These are phyloP conservation scores for Paspalum vaginatum DNA, from an alignment of 176 grass and related monocot species.

Conservation along the genomic window DNA sequence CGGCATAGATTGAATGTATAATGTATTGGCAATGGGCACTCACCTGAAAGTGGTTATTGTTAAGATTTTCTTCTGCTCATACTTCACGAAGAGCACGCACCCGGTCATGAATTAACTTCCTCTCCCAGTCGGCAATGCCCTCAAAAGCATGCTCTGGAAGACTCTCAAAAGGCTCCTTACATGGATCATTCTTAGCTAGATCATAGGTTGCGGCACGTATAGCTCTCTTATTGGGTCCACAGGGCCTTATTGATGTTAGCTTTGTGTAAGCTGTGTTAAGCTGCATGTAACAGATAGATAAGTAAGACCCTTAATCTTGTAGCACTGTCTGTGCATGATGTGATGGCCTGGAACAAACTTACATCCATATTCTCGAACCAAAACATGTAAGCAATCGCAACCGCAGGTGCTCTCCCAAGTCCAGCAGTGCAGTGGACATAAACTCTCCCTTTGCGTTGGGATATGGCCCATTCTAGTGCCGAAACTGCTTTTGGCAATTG, in stretches of 20 bases:
- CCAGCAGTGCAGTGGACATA: slow-evolving; percentile 90
- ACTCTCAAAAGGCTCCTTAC: slow-evolving; percentile 80
- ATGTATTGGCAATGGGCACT: background rate
- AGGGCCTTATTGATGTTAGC: slow-evolving; percentile 71
- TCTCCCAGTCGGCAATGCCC: slow-evolving; percentile 65
- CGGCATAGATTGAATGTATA: background rate
- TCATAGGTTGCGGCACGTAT: slow-evolving; percentile 74
- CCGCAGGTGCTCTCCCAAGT: slow-evolving; percentile 79
- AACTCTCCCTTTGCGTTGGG: slow-evolving; percentile 65
- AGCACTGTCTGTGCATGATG: background rate
- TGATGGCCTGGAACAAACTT: slow-evolving; percentile 30
- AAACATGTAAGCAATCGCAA: slow-evolving; percentile 87
- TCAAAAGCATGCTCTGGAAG: slow-evolving; percentile 76
- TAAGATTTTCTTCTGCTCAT: slow-evolving; percentile 37
- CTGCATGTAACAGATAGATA: slow-evolving; percentile 42
- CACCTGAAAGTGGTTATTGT: background rate
- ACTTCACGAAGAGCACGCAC: slow-evolving; percentile 53
- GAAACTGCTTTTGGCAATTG: slow-evolving; percentile 84
- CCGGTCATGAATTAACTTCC: slow-evolving; percentile 64
- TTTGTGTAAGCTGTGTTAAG: slow-evolving; percentile 68
- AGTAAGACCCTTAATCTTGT: background rate
- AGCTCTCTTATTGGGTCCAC: slow-evolving; percentile 75
- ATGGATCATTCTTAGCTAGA: slow-evolving; percentile 79
- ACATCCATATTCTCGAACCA: slow-evolving; percentile 89
- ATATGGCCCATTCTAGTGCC: slow-evolving; percentile 83